A percentile compares a stretch with the other conserved stretches of the same genome.
phyloP scores from a whole-genome alignment of 129 eudicot genomes.

The Lactuca saligna region DNA sequence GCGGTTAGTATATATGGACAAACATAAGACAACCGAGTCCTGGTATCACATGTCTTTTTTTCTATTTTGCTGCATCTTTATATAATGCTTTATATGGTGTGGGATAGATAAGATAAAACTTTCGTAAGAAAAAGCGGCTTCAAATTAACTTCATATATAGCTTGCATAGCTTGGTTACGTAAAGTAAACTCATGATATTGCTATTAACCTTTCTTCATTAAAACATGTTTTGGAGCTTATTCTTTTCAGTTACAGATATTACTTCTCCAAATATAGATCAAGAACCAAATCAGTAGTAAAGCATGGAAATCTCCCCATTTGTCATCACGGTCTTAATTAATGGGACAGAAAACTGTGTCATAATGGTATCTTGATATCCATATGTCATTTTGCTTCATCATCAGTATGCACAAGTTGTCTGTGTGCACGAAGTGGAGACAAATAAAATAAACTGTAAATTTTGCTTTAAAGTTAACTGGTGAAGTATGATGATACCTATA shows the following conservation, averaged over 20 bases:
- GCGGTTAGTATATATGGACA: background rate
- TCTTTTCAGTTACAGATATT: background rate
- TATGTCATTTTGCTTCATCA: conserved; percentile 1
- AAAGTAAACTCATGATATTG: background rate
- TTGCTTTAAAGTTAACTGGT: no score
- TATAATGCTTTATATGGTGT: background rate
- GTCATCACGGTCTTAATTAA: conserved; percentile 4
- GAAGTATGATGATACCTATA: no score
- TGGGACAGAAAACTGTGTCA: background rate
- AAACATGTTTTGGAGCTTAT: background rate
- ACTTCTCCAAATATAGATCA: background rate
- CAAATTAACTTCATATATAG: conserved; percentile 8
- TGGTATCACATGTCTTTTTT: conserved; percentile 6
- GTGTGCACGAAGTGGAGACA: background rate
- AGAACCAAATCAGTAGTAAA: conserved; percentile 13
- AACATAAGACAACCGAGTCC: conserved; percentile 8
- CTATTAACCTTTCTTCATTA: background rate
- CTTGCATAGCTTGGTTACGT: background rate
- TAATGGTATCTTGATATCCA: background rate
- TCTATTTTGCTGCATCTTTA: background rate
- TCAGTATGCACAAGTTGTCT: background rate
- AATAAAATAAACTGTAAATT: background rate
- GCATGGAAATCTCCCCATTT: conserved; percentile 7
- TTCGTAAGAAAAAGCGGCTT: conserved; percentile 1
- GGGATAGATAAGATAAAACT: conserved; percentile 9